Base-by-base conservation (phyloP, 805 yeast species). In the Saccharomycopsis olivae region DNA sequence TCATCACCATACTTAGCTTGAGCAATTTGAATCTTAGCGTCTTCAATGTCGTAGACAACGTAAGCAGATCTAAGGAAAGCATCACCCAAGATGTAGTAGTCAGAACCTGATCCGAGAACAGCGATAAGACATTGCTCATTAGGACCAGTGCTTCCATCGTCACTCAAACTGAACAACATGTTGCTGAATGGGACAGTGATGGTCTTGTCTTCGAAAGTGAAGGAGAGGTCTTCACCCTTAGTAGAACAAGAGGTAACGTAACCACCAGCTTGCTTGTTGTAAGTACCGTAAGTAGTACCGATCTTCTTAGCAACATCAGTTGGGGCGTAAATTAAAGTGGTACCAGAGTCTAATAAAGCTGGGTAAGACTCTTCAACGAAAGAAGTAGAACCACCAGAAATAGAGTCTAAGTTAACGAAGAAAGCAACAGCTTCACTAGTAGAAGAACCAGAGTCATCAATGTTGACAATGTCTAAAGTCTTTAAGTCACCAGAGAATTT, bases 171-270 rank as follows among this genome's bases (percentile, higher is more conserved):
- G 34, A 2, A 55, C 48, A 23, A 15, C 9, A 64, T 46, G 6
- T 40, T 44, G 2, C 43, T 24, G 23, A 73, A 53, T 27, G 84
- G 79, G 6, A 71, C 73, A 13, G 61, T 54, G 44, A 80, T 71
- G 11, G 56, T 51, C n/a, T 64, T 53, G 6, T 84, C 86, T 44
- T 74, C 73, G 57, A 81, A 76, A 49, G 69, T 60, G 49, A 73
- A 74, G 30, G 59, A 59, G 5, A 74, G 45, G 48, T 55, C 49
- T 2, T 58, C 58, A 39, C 58, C 49, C 35, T 56, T 53, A 4
- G 54, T 51, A 46, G 54, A 49, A 55, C 87, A 80, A 5, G 54
- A 54, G 48, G 71, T 53, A 8, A 59, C 20, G 53, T 75, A 79
- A 33, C 65, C 67, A 1, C 72, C 75, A 4, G 59, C 48, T 2